phyloP scores from a whole-genome alignment of 2,329 filamentous ascomycete genomes.

The Pseudophaeomoniella oleicola region DNA sequence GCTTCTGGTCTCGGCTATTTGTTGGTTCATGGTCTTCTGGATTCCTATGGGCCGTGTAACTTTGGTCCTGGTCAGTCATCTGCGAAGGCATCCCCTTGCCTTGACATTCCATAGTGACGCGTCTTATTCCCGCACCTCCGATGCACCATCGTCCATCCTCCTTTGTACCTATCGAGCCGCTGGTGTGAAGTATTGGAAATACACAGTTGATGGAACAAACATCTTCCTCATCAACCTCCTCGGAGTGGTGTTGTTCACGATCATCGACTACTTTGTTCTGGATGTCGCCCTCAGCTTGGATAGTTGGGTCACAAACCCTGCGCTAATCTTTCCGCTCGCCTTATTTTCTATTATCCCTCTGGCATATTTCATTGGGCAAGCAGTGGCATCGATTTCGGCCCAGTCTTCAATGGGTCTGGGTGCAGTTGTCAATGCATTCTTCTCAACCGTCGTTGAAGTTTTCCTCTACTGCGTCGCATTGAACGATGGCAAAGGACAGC shows the following conservation, averaged over 20 bases:
- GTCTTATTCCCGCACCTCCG: slow-evolving; percentile 54
- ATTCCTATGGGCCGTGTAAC: slow-evolving; percentile 98
- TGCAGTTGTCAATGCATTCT: slow-evolving; percentile 94
- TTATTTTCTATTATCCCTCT: slow-evolving; percentile 88
- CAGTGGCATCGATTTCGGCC: slow-evolving; percentile 93
- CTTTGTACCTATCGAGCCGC: slow-evolving; percentile 95
- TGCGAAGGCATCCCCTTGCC: slow-evolving; percentile 82
- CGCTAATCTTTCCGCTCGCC: slow-evolving; percentile 71
- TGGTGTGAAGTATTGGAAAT: slow-evolving; percentile 95
- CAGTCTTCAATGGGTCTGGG: slow-evolving; percentile 97
- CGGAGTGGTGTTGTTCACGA: slow-evolving; percentile 82
- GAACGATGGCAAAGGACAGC: slow-evolving; percentile 75
- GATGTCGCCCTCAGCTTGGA: slow-evolving; percentile 53
- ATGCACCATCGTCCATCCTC: slow-evolving; percentile 68
- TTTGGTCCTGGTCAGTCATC: slow-evolving; percentile 74
- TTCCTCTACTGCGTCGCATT: slow-evolving; percentile 94
- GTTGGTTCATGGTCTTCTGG: slow-evolving; percentile 94
- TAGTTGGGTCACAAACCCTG: slow-evolving; percentile 62
- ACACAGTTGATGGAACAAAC: slow-evolving; percentile 95
- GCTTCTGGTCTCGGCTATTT: slow-evolving; percentile 71
- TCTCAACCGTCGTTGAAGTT: slow-evolving; percentile 93
- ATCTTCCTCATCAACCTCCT: slow-evolving; percentile 98
- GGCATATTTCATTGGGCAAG: slow-evolving; percentile 97
- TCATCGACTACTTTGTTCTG: slow-evolving; percentile 80
- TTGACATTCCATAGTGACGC: slow-evolving; percentile 84